Conservation (phyloP, 768 basidiomycete genomes). For the Tricholoma sp. region DNA sequence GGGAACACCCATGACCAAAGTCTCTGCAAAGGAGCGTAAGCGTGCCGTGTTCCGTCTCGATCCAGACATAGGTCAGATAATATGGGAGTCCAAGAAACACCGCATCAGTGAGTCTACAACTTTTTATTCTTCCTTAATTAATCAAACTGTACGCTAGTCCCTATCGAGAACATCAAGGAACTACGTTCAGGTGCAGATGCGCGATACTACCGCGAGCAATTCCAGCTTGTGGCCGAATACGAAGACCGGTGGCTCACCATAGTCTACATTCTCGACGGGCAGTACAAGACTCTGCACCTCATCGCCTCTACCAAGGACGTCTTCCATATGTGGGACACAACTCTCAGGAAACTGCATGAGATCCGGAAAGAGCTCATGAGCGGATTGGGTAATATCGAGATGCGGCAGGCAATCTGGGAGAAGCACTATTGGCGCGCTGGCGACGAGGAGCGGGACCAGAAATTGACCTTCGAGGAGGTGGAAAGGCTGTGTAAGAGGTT, state of each 20-base stretch:
- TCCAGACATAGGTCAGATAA: conserved; percentile 74
- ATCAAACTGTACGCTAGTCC: conserved; percentile 43
- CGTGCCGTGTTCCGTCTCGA: conserved; percentile 66
- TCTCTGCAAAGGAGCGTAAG: conserved; percentile 74
- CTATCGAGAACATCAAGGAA: conserved; percentile 86
- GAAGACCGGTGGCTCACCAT: conserved; percentile 85
- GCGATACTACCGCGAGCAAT: conserved; percentile 70
- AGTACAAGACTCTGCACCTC: conserved; percentile 84
- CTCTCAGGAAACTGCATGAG: conserved; percentile 60
- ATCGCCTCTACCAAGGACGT: conserved; percentile 59
- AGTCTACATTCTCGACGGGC: conserved; percentile 72
- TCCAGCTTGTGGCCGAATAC: conserved; percentile 59
- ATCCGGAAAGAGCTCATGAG: conserved; percentile 74
- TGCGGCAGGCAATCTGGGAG: conserved; percentile 76
- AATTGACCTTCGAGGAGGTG: conserved; percentile 69
- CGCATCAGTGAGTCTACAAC: conserved; percentile 56
- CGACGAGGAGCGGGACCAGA: conserved; percentile 55
- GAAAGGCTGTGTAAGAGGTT: conserved; percentile 67
- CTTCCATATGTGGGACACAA: conserved; percentile 53
- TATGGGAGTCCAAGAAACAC: conserved; percentile 70
- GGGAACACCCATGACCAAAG: conserved; percentile 77
- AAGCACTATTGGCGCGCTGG: conserved; percentile 80
- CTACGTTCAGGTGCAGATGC: conserved; percentile 75
- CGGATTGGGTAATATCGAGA: conserved; percentile 62
- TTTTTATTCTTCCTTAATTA: conserved; percentile 22